Percentiles rank a stretch among this genome's conserved stretches.
phyloP scores from a whole-genome alignment of 1,284 basidiomycete genomes.

The Bjerkandera adusta region DNA sequence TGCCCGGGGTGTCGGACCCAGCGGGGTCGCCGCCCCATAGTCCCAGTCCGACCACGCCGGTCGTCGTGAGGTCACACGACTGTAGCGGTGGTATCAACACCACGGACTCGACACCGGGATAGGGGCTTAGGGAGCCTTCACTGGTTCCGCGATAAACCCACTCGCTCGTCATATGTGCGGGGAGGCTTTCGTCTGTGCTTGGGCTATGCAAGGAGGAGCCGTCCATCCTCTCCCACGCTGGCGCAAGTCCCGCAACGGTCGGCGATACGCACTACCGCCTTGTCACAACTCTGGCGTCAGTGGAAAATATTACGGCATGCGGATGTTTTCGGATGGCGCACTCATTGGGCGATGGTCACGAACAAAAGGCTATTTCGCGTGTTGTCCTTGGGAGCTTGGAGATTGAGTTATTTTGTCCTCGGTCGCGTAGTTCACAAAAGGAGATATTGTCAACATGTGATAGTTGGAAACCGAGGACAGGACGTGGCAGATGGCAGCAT shows the following conservation, averaged over 20 bases:
- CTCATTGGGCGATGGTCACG: slow-evolving; percentile 8
- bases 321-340: slow-evolving; percentile 1
- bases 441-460: not conserved
- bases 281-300: not conserved
- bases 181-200: too few species aligned
- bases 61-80: slow-evolving; percentile 12
- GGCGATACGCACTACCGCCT: slow-evolving; percentile 10
- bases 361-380: slow-evolving; percentile 5
- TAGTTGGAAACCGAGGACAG: slow-evolving; percentile 4
- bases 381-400: too few species aligned
- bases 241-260: not conserved
- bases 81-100: slow-evolving; percentile 3
- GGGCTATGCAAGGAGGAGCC: too few species aligned
- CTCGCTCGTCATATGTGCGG: too few species aligned
- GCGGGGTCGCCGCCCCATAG: not conserved
- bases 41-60: slow-evolving; percentile 1
- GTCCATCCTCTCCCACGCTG: slow-evolving; percentile 1
- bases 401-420: too few species aligned
- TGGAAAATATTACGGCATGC: too few species aligned
- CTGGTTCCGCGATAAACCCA: not conserved
- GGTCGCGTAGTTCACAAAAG: too few species aligned
- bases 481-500: not conserved
- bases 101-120: not conserved
- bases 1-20: not conserved
- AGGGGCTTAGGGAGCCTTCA: not conserved